A percentile compares a stretch with the other conserved stretches of the same genome.
phyloP scores from a whole-genome alignment of 2,329 filamentous ascomycete species.

The Remersonia thermophila region DNA sequence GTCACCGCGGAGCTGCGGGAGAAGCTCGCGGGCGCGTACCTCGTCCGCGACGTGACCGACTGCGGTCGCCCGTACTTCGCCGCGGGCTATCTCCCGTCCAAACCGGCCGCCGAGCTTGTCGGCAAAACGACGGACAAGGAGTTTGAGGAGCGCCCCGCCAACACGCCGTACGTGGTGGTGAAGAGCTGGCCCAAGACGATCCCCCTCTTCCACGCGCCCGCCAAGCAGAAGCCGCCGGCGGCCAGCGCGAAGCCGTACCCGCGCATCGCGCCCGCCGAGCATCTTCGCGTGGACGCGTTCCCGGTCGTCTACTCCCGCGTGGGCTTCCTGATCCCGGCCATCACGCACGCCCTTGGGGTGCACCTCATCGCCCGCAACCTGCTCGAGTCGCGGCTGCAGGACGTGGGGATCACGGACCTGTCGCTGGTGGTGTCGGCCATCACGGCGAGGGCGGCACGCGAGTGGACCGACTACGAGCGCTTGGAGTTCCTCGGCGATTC shows the following conservation, averaged over 20 bases:
- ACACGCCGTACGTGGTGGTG: slow-evolving; percentile 38
- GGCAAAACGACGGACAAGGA: slow-evolving; percentile 22
- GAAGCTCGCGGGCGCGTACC: slow-evolving; percentile 14
- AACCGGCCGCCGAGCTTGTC: slow-evolving; percentile 31
- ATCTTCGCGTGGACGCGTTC: slow-evolving; percentile 38
- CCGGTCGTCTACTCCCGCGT: slow-evolving; percentile 34
- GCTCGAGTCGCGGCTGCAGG: slow-evolving; percentile 38
- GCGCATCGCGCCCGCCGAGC: slow-evolving; percentile 31
- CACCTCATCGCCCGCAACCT: slow-evolving; percentile 51
- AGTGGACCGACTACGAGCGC: slow-evolving; percentile 61
- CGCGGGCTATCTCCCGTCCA: slow-evolving; percentile 28
- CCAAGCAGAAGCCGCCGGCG: slow-evolving; percentile 9
- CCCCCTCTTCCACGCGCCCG: slow-evolving; percentile 43
- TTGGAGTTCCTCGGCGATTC: slow-evolving; percentile 82
- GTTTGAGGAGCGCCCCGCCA: slow-evolving; percentile 27
- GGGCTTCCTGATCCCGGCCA: slow-evolving; percentile 56
- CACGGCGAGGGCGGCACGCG: slow-evolving; percentile 48
- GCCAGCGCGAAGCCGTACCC: slow-evolving; percentile 29
- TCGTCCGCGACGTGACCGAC: slow-evolving; percentile 28
- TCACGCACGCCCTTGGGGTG: slow-evolving; percentile 58
- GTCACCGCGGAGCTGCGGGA: slow-evolving; percentile 20
- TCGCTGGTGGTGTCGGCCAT: slow-evolving; percentile 56
- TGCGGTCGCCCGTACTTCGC: slow-evolving; percentile 29
- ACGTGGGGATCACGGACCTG: slow-evolving; percentile 41
- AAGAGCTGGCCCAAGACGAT: slow-evolving; percentile 34